Base-by-base conservation (phyloP, 2,329 filamentous ascomycete genomes). In the Aspergillus nomiae region DNA sequence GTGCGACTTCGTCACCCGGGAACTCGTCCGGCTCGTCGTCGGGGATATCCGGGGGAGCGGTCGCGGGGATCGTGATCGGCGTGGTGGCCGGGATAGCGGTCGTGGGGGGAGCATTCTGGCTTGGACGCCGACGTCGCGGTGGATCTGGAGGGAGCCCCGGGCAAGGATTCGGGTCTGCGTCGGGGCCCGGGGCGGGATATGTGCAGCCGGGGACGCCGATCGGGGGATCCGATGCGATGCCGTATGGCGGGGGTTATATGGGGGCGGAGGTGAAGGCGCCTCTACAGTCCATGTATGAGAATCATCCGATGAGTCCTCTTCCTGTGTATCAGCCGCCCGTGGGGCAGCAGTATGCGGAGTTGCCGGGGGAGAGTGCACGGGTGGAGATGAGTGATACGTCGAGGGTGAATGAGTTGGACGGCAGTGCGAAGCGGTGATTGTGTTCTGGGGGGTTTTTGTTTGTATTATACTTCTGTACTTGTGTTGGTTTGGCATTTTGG, bases 371-470 rank as follows among this genome's bases (percentile, higher is more conserved):
- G 14, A 51, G 46, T 26, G 58, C 30, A 10, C 54, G 48, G 54
- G 58, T 61, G 26, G 63, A 65, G 43, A 65, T 64, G 64, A 63
- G 64, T 28, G 62, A 62, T 59, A 60, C 53, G 28, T 58, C 60
- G 16, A 43, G 62, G 28, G 19, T 66, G 16, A 58, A 59, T 43
- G 64, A 66, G 56, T 41, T 66, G 55, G 62, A 66, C 12, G 64
- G 57, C 26, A 46, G 46, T 57, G 21, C 26, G 32, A 61, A 57
- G 54, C 26, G 45, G 46, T 50, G 16, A 54, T 54, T 55, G 26
- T 28, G 26, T 28, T 24, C 21, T 24, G 26, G 34, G 28, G 34
- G 34, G 14, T 5, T 7, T 36, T 8, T 0, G 6, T 16, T 36
- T 36, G 34, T 36, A 36, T 36, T 8, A 36, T 36, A 36, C 16